Percentiles rank a stretch among this genome's conserved stretches.
These are phyloP conservation scores for Fusarium caatingaense DNA, from an alignment of 2,329 filamentous ascomycete genomes.

Conservation along the genomic window DNA sequence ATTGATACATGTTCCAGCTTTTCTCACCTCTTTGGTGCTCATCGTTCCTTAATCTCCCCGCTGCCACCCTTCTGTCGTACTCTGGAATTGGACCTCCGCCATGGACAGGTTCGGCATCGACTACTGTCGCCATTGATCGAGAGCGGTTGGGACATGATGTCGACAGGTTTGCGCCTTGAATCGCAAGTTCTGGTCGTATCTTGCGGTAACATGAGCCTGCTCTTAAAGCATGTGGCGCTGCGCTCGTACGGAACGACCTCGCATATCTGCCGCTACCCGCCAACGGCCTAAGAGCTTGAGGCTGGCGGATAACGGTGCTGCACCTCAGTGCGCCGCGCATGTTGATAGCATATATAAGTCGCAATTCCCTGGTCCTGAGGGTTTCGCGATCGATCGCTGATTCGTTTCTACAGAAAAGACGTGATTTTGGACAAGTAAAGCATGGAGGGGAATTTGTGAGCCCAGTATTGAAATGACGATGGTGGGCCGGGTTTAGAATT, in stretches of 20 bases:
- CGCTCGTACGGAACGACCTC: slow-evolving; percentile 41
- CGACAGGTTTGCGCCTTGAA: slow-evolving; percentile 9
- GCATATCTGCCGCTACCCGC: slow-evolving; percentile 30
- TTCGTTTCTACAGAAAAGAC: slow-evolving; percentile 16
- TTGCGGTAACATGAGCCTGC: slow-evolving; percentile 11
- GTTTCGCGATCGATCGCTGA: slow-evolving; percentile 10
- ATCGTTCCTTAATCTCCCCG: slow-evolving; percentile 83
- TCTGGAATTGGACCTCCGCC: slow-evolving; percentile 81
- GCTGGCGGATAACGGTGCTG: slow-evolving; percentile 30
- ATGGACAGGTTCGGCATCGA: slow-evolving; percentile 43
- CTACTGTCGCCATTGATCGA: slow-evolving; percentile 49
- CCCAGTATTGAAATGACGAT: slow-evolving; percentile 43
- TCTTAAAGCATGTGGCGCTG: slow-evolving; percentile 22
- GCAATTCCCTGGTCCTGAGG: neutral
- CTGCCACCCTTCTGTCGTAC: slow-evolving; percentile 84
- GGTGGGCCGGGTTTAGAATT: slow-evolving; percentile 46
- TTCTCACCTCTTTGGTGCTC: slow-evolving; percentile 84
- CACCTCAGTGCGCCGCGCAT: slow-evolving; percentile 40
- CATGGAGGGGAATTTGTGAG: slow-evolving; percentile 42
- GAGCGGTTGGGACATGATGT: slow-evolving; percentile 18
- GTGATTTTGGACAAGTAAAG: slow-evolving; percentile 15
- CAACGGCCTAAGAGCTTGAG: slow-evolving; percentile 25
- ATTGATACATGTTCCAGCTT: too few relatives aligned
- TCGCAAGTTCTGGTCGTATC: slow-evolving; percentile 4
- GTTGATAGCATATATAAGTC: slow-evolving; percentile 16